Evolutionary conservation across 805 yeast genomes (phyloP).

Genomic region (baker's yeast (Saccharomyces cerevisiae)): DNA sequence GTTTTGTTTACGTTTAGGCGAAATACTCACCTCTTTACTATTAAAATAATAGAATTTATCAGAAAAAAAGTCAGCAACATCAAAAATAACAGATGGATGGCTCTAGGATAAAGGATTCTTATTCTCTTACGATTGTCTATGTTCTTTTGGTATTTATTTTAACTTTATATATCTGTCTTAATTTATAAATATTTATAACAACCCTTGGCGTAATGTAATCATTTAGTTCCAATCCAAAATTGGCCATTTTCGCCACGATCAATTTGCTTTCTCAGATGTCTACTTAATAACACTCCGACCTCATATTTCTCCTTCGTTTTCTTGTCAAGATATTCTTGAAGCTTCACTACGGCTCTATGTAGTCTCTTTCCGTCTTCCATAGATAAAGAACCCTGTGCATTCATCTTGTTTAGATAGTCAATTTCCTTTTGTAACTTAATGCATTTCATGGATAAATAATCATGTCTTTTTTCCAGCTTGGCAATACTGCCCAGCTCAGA

Average conservation of each 20-base stretch:
- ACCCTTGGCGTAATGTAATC: neutral
- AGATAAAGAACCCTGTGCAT: slow-evolving; percentile 31
- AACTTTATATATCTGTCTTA: neutral
- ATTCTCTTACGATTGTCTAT: neutral
- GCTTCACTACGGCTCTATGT: slow-evolving; percentile 29
- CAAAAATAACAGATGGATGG: no score
- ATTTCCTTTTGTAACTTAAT: slow-evolving; percentile 34
- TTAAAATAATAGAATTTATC: no score
- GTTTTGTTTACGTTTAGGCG: neutral
- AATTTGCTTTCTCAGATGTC: slow-evolving; percentile 35
- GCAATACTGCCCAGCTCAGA: slow-evolving; percentile 10
- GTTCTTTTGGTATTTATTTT: neutral
- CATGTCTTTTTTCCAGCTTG: slow-evolving; percentile 28
- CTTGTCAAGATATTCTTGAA: slow-evolving; percentile 35
- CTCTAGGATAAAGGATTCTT: neutral
- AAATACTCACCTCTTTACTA: neutral
- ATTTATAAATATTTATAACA: neutral
- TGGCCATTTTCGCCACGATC: slow-evolving; percentile 36
- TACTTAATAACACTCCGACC: slow-evolving; percentile 34
- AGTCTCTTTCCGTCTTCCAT: slow-evolving; percentile 36
- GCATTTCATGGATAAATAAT: slow-evolving; percentile 30
- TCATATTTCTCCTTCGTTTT: slow-evolving; percentile 38
- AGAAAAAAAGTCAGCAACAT: neutral
- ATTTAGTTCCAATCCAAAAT: slow-evolving; percentile 29
- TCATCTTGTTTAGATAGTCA: slow-evolving; percentile 29